Percentiles rank a stretch among this genome's conserved stretches.
These are phyloP conservation scores for Reticulascus tulasneorum DNA, from an alignment of 2,329 filamentous ascomycete genomes.

Conservation along the genomic window DNA sequence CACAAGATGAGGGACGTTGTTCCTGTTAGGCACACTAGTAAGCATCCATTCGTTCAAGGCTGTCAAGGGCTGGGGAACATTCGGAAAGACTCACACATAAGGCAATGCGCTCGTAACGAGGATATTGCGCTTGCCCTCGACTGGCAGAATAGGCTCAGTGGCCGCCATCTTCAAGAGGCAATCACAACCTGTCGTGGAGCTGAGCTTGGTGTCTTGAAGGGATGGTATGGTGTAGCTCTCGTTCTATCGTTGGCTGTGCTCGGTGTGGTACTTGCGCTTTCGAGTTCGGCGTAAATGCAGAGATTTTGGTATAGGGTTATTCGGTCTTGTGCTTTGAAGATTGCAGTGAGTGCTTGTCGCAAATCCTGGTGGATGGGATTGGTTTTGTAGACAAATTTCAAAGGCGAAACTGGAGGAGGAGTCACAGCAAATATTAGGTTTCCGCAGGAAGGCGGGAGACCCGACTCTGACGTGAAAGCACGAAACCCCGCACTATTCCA, in stretches of 20 bases:
- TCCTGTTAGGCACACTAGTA: constrained; percentile 62
- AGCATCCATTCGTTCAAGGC: not conserved
- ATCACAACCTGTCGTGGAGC: not conserved
- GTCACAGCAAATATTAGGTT: no score
- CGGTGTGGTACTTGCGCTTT: no score
- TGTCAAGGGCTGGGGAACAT: constrained; percentile 32
- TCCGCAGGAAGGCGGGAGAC: no score
- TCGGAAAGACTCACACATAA: constrained; percentile 40
- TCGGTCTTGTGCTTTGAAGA: no score
- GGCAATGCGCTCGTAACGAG: constrained; percentile 89
- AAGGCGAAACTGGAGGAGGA: not conserved
- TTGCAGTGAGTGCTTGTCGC: no score
- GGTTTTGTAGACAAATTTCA: not conserved
- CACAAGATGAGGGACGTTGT: constrained; percentile 78
- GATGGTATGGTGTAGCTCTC: not conserved
- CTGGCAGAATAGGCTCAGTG: constrained; percentile 52
- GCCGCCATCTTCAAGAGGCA: constrained; percentile 11
- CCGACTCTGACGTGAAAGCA: constrained; percentile 4
- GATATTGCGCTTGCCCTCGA: constrained; percentile 76
- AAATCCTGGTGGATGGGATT: not conserved
- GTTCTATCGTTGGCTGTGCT: not conserved
- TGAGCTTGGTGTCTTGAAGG: not conserved
- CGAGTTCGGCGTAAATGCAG: no score
- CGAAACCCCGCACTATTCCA: constrained; percentile 16
- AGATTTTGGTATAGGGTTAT: no score